These are phyloP conservation scores for Cryphonectria parasitica DNA, from an alignment of 2,329 filamentous ascomycete species.

Conservation along the genomic window DNA sequence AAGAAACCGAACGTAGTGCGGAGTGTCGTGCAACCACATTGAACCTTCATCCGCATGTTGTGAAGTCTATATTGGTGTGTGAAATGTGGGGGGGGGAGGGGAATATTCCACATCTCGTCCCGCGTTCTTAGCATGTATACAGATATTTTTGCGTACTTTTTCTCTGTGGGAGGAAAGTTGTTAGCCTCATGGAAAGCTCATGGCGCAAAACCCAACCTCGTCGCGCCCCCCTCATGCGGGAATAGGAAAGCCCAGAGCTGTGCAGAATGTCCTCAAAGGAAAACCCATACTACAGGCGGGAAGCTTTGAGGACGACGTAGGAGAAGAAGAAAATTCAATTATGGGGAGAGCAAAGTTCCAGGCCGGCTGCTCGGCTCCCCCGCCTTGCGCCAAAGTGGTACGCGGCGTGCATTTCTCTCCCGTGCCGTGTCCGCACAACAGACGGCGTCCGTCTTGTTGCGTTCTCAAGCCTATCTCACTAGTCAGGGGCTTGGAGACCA, in stretches of 20 bases:
- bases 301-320: background rate
- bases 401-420: background rate
- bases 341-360: background rate
- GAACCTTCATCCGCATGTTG: background rate
- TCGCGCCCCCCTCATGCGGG: background rate
- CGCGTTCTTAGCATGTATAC: background rate
- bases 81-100: background rate
- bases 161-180: background rate
- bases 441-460: background rate
- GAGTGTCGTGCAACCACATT: background rate
- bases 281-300: background rate
- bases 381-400: background rate
- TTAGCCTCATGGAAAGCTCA: background rate
- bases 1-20: background rate
- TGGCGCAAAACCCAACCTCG: background rate
- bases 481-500: background rate
- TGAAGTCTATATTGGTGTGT: background rate
- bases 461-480: background rate
- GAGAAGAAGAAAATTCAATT: background rate
- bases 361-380: background rate
- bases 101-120: background rate
- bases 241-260: no score
- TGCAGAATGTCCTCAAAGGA: no score
- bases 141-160: background rate
- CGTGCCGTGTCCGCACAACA: background rate